Evolutionary conservation across 371 early-diverging fungal species (phyloP).

Genomic region (Scutellospora calospora): DNA sequence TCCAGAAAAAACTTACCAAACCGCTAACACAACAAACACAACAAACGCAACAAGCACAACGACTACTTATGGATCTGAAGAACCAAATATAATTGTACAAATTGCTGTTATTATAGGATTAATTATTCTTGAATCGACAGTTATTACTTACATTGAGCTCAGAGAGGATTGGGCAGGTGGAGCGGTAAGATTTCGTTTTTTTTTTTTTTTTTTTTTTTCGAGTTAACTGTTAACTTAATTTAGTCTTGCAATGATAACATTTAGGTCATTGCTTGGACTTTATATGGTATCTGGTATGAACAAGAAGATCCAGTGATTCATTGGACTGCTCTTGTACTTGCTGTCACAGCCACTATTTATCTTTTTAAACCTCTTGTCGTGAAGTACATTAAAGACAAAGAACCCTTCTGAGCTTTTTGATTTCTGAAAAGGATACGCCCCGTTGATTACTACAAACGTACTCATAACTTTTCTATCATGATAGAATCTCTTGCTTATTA

Average conservation of each 20-base stretch:
- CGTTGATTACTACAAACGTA: too few species aligned
- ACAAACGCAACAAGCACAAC: too few species aligned
- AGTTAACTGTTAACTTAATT: too few species aligned
- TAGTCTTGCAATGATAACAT: too few species aligned
- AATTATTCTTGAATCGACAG: slow-evolving; percentile 65
- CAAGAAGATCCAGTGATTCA: neutral
- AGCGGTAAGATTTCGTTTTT: slow-evolving; percentile 34
- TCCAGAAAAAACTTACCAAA: slow-evolving; percentile 40
- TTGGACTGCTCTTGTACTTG: neutral
- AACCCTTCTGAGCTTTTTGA: too few species aligned
- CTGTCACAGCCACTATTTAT: neutral
- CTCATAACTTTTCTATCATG: too few species aligned
- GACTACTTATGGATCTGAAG: slow-evolving; percentile 48
- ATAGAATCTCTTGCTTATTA: too few species aligned
- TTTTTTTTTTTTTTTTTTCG: too few species aligned
- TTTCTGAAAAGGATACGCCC: too few species aligned
- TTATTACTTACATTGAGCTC: slow-evolving; percentile 73
- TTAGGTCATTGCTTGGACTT: slow-evolving; percentile 48
- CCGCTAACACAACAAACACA: too few species aligned
- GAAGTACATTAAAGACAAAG: too few species aligned
- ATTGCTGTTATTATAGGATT: slow-evolving; percentile 63
- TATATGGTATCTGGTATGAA: slow-evolving; percentile 47
- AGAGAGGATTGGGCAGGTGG: slow-evolving; percentile 71
- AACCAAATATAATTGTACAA: slow-evolving; percentile 59
- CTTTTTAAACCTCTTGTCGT: neutral